These are phyloP conservation scores for Nicotiana otophora DNA, from an alignment of 257 asterid species.

Conservation along the genomic window DNA sequence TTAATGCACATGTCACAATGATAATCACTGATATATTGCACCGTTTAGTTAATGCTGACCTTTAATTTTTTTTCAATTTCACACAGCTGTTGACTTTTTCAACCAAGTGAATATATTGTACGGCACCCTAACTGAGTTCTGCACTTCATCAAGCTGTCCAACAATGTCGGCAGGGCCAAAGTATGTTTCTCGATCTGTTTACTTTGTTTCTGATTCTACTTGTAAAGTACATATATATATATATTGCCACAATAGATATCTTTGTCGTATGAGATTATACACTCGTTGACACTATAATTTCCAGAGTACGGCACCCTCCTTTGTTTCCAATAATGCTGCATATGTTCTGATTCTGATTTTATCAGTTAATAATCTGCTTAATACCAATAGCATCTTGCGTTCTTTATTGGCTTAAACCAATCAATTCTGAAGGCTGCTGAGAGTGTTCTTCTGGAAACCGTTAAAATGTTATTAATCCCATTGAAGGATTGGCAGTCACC, in stretches of 20 bases:
- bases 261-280: background rate
- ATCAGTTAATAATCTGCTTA: background rate
- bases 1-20: background rate
- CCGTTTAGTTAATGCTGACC: constrained; percentile 15
- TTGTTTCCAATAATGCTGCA: background rate
- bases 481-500: background rate
- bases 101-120: constrained; percentile 84
- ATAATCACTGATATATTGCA: background rate
- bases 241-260: background rate
- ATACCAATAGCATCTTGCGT: background rate
- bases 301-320: too few relatives aligned
- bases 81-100: constrained; percentile 80
- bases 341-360: background rate
- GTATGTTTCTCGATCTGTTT: constrained; percentile 33
- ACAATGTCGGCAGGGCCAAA: constrained; percentile 90
- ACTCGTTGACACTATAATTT: background rate
- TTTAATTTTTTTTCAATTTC: constrained; percentile 22
- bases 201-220: background rate
- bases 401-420: background rate
- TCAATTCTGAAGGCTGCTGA: background rate
- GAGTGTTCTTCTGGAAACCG: background rate
- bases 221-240: too few relatives aligned
- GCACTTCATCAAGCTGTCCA: constrained; percentile 80
- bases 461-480: background rate
- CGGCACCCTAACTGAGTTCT: constrained; percentile 88